Base-by-base conservation (phyloP, 208 protist species). In the Trypanosoma lewisi region DNA sequence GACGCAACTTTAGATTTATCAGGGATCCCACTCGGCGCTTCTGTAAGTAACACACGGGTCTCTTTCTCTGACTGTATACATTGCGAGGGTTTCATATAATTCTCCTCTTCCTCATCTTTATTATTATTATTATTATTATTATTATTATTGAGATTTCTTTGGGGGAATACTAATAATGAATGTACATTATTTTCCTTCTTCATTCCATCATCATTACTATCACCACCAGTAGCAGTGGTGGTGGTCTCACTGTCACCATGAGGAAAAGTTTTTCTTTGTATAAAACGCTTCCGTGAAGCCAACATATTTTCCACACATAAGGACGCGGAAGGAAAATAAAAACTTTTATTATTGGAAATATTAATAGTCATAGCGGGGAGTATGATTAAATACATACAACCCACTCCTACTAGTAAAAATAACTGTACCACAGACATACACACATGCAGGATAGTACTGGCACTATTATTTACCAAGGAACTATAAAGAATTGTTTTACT, bases 21-120 rank as follows among this genome's bases (percentile, higher is more conserved):
- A 8, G 31, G 47, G 30, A 52, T 47, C 12, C 58, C 58, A 45
- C n/a, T 33, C 14, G 33, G 45, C 4, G 19, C 30, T 8, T 64
- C 58, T 4, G 31, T n/a, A 28, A 52, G 28, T 0, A 54, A 2
- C n/a, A 19, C 1, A 1, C 14, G 44, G 4, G 27, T 28, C 47
- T 64, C 47, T 28, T 33, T 23, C 12, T 51, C 19, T 21, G 58
- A 44, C 58, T 64, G 25, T 2, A 36, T 21, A 17, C 30, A 56
- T 34, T 4, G 25, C 6, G 2, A 17, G 37, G 25, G 19, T 5
- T 19, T 21, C 39, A 14, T 44, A 47, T 14, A 44, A 34, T 47
- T 19, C 34, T 58, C 33, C 53, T 58, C 27, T 58, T 45, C 39
- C 1, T 47, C 19, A 19, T 59, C 36, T 30, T 59, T 12, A 23